Percentiles rank a stretch among this genome's conserved stretches.
phyloP scores from a whole-genome alignment of 108 stramenopile species.

The Pseudonitzschia delicatissima region DNA sequence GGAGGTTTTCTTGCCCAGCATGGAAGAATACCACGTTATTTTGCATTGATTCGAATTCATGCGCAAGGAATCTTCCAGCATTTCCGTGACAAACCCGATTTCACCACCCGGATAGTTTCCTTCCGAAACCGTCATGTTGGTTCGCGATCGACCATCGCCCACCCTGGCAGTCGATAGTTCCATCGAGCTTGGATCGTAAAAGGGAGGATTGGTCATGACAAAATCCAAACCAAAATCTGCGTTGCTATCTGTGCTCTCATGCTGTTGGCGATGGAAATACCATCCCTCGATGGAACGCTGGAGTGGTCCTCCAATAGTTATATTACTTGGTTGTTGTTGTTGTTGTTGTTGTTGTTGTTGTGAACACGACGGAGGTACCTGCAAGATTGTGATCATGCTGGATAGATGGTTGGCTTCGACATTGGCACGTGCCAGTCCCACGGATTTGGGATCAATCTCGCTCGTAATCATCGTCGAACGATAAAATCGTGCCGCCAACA shows the following conservation, averaged over 20 bases:
- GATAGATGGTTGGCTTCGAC: conserved; percentile 68
- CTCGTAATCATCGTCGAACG: conserved; percentile 70
- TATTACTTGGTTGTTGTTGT: background rate
- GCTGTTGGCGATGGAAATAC: background rate
- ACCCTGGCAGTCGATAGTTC: conserved; percentile 29
- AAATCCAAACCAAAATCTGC: conserved; percentile 55
- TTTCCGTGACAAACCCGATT: conserved; percentile 51
- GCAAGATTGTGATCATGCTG: conserved; percentile 39
- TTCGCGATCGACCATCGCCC: conserved; percentile 73
- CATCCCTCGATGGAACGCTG: conserved; percentile 13
- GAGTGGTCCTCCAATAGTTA: conserved; percentile 4
- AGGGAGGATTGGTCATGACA: conserved; percentile 94
- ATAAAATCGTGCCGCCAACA: conserved; percentile 45
- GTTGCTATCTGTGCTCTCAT: background rate
- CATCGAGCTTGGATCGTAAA: conserved; percentile 64
- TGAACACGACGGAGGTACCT: conserved; percentile 38
- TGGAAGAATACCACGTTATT: conserved; percentile 75
- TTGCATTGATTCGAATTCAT: background rate
- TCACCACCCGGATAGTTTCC: conserved; percentile 60
- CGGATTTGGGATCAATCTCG: conserved; percentile 83
- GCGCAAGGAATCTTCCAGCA: conserved; percentile 43
- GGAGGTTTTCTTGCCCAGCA: conserved; percentile 74
- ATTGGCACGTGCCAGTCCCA: conserved; percentile 65
- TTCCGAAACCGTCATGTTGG: conserved; percentile 64
- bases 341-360: conserved; percentile 12